Percentiles rank a stretch among this genome's conserved stretches.
Evolutionary conservation across 176 grass and related monocot genomes (phyloP).

Genomic region (Saccharum spontaneum): DNA sequence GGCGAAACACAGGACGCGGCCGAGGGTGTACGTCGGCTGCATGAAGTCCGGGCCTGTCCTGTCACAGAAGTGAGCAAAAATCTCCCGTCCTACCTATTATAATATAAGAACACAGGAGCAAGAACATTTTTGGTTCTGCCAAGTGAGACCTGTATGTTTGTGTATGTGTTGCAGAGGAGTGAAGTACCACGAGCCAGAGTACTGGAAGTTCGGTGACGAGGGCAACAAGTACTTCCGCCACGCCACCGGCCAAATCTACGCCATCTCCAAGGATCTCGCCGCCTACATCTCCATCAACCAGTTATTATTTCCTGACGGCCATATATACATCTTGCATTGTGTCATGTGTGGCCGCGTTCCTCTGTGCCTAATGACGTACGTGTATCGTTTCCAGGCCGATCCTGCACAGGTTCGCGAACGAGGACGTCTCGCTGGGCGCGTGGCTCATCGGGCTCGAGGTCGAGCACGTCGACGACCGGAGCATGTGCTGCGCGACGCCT

Average conservation of each 20-base stretch:
- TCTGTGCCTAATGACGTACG: background rate
- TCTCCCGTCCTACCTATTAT: background rate
- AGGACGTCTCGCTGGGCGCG: slow-evolving; percentile 83
- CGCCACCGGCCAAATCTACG: slow-evolving; percentile 94
- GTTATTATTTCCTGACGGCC: background rate
- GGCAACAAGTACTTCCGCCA: slow-evolving; percentile 95
- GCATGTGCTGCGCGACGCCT: slow-evolving; percentile 92
- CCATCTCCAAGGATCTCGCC: slow-evolving; percentile 91
- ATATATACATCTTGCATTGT: background rate
- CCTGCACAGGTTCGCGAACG: slow-evolving; percentile 81
- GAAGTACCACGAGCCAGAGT: slow-evolving; percentile 96
- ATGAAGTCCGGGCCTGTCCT: slow-evolving; percentile 96
- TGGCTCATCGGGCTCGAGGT: slow-evolving; percentile 89
- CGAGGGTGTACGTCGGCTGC: slow-evolving; percentile 88
- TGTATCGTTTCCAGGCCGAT: slow-evolving; percentile 53
- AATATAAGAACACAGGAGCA: background rate
- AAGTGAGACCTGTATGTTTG: background rate
- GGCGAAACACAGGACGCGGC: slow-evolving; percentile 55
- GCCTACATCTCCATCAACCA: slow-evolving; percentile 84
- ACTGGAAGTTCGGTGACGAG: slow-evolving; percentile 94
- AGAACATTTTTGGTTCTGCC: too few species aligned
- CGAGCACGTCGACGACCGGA: slow-evolving; percentile 79
- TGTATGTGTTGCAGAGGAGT: slow-evolving; percentile 50
- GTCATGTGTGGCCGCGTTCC: background rate
- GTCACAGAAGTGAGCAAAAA: slow-evolving; percentile 64